Conservation (phyloP, 2,329 filamentous ascomycete genomes). For the Colletotrichum kahawae region DNA sequence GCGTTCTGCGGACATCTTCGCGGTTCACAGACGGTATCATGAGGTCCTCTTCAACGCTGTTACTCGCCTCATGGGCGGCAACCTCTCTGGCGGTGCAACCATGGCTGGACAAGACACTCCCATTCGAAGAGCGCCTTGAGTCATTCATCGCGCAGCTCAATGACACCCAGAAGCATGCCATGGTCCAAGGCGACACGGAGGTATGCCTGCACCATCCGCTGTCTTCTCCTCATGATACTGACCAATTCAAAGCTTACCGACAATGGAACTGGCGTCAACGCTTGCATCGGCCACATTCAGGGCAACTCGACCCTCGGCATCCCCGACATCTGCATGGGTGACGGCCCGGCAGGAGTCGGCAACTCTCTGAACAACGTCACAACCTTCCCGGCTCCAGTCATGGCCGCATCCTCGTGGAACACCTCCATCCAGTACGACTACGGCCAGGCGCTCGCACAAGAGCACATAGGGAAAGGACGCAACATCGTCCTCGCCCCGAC, state of each 20-base stretch:
- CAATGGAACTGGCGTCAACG: constrained; percentile 4
- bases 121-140: neutral
- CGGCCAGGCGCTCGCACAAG: constrained; percentile 18
- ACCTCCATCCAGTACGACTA: constrained; percentile 25
- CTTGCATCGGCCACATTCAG: neutral
- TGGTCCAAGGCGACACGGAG: neutral
- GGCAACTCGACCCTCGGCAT: neutral
- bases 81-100: neutral
- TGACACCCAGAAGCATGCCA: neutral
- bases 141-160: neutral
- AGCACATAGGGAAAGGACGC: constrained; percentile 51
- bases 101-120: neutral
- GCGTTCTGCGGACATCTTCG: neutral
- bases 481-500: constrained; percentile 66
- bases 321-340: neutral
- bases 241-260: neutral
- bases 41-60: neutral
- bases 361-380: neutral
- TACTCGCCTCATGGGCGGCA: neutral
- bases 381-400: neutral
- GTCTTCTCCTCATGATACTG: neutral
- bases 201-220: neutral
- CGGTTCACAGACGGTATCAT: neutral
- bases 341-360: neutral
- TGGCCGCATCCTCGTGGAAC: constrained; percentile 31